Evolutionary conservation across 225 moss, liverwort and hornwort genomes (phyloP), one percentile per base, ranked within the genome.

Genomic region (Marchantia paleacea): DNA sequence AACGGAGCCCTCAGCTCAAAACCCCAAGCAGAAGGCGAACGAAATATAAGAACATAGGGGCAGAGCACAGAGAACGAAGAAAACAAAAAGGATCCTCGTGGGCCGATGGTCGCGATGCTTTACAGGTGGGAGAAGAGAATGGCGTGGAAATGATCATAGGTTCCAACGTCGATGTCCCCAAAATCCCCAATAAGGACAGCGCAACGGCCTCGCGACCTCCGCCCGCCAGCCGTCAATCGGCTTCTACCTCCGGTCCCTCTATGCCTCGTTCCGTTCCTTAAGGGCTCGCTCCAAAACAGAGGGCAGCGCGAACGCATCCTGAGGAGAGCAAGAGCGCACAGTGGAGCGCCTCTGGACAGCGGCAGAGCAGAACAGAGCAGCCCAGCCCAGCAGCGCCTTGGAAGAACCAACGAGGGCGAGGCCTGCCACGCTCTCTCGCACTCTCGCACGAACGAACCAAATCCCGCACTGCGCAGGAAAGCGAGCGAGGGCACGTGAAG

Each of bases 311-410:
- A 16, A 18, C 39, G 69, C 48, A 19, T 71, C n/a, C 49, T 49
- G 48, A n/a, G 72, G 72, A 51, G 72, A 72, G 52, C 72, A 18
- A 72, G 72, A 72, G 50, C n/a, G 72, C 51, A 72, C 50, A 72
- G 72, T 20, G 72, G n/a, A 72, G 72, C 50, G 72, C 39, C 39
- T 39, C 39, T 0, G 52, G 72, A 51, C 49, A 30, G 30, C n/a
- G n/a, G n/a, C n/a, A n/a, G n/a, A n/a, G n/a, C n/a, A n/a, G 69
- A 69, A 39, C 3, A 69, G 68, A 69, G n/a, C n/a, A n/a, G n/a
- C n/a, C n/a, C n/a, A 39, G 39, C 39, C 39, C 39, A 39, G 39
- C 39, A 39, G 39, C 39, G 39, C 39, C 39, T 39, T 39, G 39
- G 69, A 39, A 1, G 39, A 13, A 70, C 25, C 18, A 70, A 20